Percentiles rank a stretch among this genome's conserved stretches.
These are phyloP conservation scores for Suhomyces panamericanus DNA, from an alignment of 1,139 yeast genomes.

Conservation along the genomic window DNA sequence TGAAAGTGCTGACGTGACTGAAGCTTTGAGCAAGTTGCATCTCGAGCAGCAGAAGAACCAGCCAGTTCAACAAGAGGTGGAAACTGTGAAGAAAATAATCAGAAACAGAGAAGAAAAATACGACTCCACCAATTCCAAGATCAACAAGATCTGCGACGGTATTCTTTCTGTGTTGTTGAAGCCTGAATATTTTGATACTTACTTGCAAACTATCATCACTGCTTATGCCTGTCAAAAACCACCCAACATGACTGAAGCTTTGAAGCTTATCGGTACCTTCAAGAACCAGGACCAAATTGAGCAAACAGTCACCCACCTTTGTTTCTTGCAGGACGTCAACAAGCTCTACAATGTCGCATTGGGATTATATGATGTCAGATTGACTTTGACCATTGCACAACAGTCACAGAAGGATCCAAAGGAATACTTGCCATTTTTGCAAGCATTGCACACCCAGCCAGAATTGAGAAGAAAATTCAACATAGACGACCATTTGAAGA, in stretches of 20 bases:
- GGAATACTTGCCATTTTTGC: conserved; percentile 91
- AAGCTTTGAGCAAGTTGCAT: conserved; percentile 4
- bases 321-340: conserved; percentile 90
- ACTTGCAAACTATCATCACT: conserved; percentile 79
- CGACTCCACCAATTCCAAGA: conserved; percentile 50
- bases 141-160: conserved; percentile 75
- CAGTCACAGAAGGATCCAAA: conserved; percentile 97
- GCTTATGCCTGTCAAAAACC: conserved; percentile 93
- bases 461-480: conserved; percentile 68
- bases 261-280: conserved; percentile 57
- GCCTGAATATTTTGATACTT: conserved; percentile 55
- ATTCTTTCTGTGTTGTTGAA: conserved; percentile 56
- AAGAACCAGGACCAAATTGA: conserved; percentile 53
- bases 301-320: conserved; percentile 71
- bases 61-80: not conserved
- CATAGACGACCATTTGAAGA: conserved; percentile 78
- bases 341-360: conserved; percentile 76
- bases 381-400: conserved; percentile 85
- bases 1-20: conserved; percentile 20
- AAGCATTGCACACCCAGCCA: conserved; percentile 67
- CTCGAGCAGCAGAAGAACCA: conserved; percentile 2
- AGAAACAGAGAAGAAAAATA: conserved; percentile 22
- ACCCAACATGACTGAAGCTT: conserved; percentile 76
- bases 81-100: conserved; percentile 24
- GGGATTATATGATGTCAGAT: conserved; percentile 77